These are phyloP conservation scores for Diaporthe vaccinii DNA, from an alignment of 2,329 filamentous ascomycete genomes.

Conservation along the genomic window DNA sequence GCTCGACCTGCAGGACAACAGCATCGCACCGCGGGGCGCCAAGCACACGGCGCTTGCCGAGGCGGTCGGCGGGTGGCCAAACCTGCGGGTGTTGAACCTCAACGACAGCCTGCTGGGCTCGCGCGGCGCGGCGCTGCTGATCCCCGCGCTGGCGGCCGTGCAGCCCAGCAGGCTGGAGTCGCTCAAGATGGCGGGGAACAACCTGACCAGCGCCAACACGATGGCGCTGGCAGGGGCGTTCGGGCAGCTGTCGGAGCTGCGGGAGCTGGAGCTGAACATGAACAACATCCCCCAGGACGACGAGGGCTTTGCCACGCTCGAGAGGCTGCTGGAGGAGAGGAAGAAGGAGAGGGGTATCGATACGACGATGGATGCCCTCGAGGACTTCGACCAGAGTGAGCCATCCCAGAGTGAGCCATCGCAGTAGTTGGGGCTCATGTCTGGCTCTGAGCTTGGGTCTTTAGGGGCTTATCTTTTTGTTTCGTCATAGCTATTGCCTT, in stretches of 20 bases:
- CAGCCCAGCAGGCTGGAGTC: not conserved
- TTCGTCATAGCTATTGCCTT: not conserved
- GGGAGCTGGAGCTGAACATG: not conserved
- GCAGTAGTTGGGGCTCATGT: not conserved
- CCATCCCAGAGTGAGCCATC: not conserved
- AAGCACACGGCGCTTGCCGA: not conserved
- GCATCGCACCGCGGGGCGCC: not conserved
- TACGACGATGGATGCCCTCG: not conserved
- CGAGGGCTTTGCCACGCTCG: not conserved
- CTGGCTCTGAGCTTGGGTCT: not conserved
- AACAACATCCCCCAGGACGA: not conserved
- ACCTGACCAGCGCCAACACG: not conserved
- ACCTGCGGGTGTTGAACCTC: not conserved
- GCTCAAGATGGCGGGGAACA: not conserved
- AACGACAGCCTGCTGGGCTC: slow-evolving; percentile 5
- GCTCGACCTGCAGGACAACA: slow-evolving; percentile 3
- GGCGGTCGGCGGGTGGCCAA: not conserved
- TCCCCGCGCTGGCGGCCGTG: slow-evolving; percentile 4
- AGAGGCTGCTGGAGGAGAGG: not conserved
- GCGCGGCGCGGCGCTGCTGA: slow-evolving; percentile 19
- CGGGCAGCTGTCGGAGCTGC: not conserved
- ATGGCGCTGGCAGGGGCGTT: not conserved
- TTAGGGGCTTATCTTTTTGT: not conserved
- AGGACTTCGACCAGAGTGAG: not conserved
- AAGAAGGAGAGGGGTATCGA: not conserved